Conservation (phyloP, 768 basidiomycete genomes). For the Collybiopsis confluens region DNA sequence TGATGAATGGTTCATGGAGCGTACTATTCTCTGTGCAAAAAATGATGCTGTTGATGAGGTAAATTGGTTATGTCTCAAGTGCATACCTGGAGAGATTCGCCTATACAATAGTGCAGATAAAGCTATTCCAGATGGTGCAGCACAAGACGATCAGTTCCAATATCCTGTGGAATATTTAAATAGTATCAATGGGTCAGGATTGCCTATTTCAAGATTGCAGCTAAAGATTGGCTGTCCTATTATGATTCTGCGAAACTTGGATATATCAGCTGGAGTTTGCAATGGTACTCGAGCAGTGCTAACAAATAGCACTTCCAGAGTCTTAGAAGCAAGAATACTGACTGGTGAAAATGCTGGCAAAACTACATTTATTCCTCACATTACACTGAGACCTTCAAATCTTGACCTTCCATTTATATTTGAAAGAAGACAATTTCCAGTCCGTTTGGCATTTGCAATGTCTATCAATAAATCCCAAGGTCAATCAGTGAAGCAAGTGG, state of each 20-base stretch:
- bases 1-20: conserved; percentile 24
- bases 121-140: background rate
- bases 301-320: background rate
- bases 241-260: background rate
- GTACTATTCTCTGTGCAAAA: conserved; percentile 24
- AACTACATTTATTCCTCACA: conserved; percentile 31
- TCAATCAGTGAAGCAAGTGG: conserved; percentile 26
- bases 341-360: conserved; percentile 33
- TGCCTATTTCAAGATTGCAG: background rate
- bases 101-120: background rate
- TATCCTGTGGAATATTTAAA: background rate
- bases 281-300: background rate
- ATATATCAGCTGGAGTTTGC: background rate
- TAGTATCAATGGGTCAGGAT: conserved; percentile 1
- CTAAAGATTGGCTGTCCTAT: background rate
- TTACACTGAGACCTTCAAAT: conserved; percentile 22
- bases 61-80: background rate
- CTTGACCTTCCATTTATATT: conserved; percentile 18
- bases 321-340: conserved; percentile 28
- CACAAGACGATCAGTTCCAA: background rate
- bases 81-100: background rate
- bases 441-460: conserved; percentile 32
- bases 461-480: conserved; percentile 36
- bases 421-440: conserved; percentile 25
- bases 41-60: conserved; percentile 24